Percentiles rank a stretch among this genome's conserved stretches.
phyloP scores from a whole-genome alignment of 495 filamentous ascomycete genomes.

The Parathielavia hyrcaniae region DNA sequence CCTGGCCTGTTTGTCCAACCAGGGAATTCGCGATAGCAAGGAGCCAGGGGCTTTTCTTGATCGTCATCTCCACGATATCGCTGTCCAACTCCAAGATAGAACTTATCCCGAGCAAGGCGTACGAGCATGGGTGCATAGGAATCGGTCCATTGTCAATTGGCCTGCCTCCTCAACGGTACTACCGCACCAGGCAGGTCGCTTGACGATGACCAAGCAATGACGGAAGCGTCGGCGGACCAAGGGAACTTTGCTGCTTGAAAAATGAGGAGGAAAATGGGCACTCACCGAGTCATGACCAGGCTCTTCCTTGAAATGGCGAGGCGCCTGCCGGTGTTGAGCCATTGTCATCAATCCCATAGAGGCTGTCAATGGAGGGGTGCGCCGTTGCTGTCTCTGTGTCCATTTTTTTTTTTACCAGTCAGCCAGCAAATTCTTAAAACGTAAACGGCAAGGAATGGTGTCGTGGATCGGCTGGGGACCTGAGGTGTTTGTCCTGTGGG shows the following conservation, averaged over 20 bases:
- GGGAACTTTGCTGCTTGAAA: background rate
- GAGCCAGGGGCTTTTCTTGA: slow-evolving; percentile 5
- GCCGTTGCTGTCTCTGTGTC: background rate
- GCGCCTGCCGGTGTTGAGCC: slow-evolving; percentile 38
- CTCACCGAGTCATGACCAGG: slow-evolving; percentile 36
- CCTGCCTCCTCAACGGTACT: slow-evolving; percentile 1
- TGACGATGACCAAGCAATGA: slow-evolving; percentile 2
- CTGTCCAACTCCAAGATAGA: slow-evolving; percentile 2
- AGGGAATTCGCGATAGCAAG: slow-evolving; percentile 8
- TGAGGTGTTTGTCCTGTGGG: slow-evolving; percentile 1
- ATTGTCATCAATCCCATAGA: slow-evolving; percentile 38
- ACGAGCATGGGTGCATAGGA: background rate
- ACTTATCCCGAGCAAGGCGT: slow-evolving; percentile 9
- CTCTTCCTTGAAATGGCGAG: slow-evolving; percentile 37
- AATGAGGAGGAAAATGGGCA: slow-evolving; percentile 21
- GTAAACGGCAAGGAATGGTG: background rate
- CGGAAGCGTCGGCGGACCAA: slow-evolving; percentile 16
- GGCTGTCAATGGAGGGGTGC: slow-evolving; percentile 3
- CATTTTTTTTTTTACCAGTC: slow-evolving; percentile 10
- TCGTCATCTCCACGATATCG: background rate
- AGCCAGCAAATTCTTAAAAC: background rate
- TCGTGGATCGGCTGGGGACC: background rate
- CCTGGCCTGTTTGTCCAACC: slow-evolving; percentile 15
- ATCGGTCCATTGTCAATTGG: background rate
- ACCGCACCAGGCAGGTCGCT: slow-evolving; percentile 6